Conservation (phyloP, 2,329 filamentous ascomycete species). For the Claviceps sp. region DNA sequence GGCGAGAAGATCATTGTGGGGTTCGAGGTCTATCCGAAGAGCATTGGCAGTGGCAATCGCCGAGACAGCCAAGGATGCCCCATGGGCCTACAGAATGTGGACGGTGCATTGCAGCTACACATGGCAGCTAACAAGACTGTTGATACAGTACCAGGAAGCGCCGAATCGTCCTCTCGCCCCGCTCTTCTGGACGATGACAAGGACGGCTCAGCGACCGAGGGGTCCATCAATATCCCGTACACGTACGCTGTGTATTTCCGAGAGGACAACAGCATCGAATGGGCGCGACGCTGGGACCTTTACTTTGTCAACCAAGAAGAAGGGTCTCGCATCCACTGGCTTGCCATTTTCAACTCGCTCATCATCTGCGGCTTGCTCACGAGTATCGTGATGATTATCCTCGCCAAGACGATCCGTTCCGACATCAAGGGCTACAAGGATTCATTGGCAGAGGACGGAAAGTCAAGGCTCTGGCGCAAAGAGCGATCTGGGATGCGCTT, state of each 20-base stretch:
- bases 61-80: conserved; percentile 56
- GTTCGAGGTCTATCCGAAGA: conserved; percentile 85
- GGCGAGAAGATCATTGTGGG: conserved; percentile 73
- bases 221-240: conserved; percentile 62
- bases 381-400: conserved; percentile 66
- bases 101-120: conserved; percentile 54
- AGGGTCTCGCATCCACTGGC: conserved; percentile 70
- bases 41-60: conserved; percentile 47
- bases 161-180: conserved; percentile 45
- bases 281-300: conserved; percentile 74
- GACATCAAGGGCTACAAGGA: conserved; percentile 68
- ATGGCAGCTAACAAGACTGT: conserved; percentile 43
- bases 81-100: conserved; percentile 46
- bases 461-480: conserved; percentile 38
- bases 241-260: conserved; percentile 86
- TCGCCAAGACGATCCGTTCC: conserved; percentile 62
- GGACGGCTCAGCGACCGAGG: conserved; percentile 48
- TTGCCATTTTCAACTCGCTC: conserved; percentile 77
- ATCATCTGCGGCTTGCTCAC: conserved; percentile 71
- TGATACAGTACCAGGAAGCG: conserved; percentile 30
- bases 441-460: conserved; percentile 51
- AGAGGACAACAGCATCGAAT: conserved; percentile 67
- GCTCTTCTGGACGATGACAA: conserved; percentile 29
- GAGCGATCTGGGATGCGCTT: conserved; percentile 19
- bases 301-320: conserved; percentile 85